These are phyloP conservation scores for Pulveroboletus sp. DNA, from an alignment of 768 basidiomycete genomes.

Conservation along the genomic window DNA sequence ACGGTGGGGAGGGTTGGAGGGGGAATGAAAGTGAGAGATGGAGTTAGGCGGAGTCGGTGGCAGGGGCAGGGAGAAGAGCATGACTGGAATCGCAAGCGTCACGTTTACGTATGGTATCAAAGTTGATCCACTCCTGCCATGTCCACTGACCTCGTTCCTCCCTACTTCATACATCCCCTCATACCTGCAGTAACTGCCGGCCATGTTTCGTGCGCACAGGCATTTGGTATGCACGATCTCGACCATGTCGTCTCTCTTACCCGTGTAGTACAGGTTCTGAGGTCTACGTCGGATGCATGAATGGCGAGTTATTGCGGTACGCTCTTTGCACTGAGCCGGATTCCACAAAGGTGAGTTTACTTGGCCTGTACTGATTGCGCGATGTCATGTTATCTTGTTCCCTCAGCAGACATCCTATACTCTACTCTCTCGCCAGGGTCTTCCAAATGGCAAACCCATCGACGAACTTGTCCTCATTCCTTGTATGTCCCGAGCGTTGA, in stretches of 20 bases:
- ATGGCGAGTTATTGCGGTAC: conserved; percentile 81
- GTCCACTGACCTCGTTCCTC: conserved; percentile 43
- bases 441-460: conserved; percentile 66
- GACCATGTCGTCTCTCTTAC: not conserved
- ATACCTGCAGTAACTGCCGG: conserved; percentile 34
- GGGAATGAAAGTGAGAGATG: not conserved
- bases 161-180: conserved; percentile 52
- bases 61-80: conserved; percentile 11
- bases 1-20: not conserved
- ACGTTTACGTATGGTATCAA: conserved; percentile 16
- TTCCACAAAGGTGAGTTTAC: conserved; percentile 40
- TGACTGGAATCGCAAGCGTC: conserved; percentile 7
- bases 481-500: conserved; percentile 64
- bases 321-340: conserved; percentile 55
- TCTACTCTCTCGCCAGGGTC: conserved; percentile 61
- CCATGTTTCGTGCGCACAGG: conserved; percentile 45
- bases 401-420: conserved; percentile 56
- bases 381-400: not conserved
- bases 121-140: conserved; percentile 4
- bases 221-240: conserved; percentile 40
- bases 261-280: conserved; percentile 57
- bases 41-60: not conserved
- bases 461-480: conserved; percentile 80
- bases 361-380: not conserved
- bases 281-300: conserved; percentile 80